Evolutionary conservation across 768 basidiomycete species (phyloP).

Genomic region (Agaricus blazei): DNA sequence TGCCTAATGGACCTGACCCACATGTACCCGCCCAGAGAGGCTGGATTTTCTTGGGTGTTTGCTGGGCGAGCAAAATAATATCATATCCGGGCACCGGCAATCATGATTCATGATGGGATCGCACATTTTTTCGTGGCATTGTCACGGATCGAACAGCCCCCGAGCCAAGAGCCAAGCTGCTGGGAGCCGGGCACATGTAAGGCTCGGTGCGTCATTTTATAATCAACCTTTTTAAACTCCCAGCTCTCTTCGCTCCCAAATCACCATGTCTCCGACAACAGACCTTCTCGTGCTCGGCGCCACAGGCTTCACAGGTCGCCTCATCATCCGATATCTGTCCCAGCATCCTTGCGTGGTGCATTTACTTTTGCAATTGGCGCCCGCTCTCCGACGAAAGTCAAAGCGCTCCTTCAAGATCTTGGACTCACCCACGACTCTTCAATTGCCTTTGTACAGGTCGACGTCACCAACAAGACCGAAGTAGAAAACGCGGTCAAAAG

Average conservation of each 20-base stretch:
- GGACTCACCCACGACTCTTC: constrained; percentile 29
- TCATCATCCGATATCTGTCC: constrained; percentile 63
- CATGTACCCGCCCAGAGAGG: too few relatives aligned
- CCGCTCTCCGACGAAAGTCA: constrained; percentile 60
- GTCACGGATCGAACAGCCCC: too few relatives aligned
- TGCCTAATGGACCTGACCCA: too few relatives aligned
- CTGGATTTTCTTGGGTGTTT: too few relatives aligned
- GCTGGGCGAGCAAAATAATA: too few relatives aligned
- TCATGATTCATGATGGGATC: too few relatives aligned
- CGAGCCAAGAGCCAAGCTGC: too few relatives aligned
- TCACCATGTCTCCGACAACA: constrained; percentile 22
- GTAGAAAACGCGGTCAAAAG: constrained; percentile 53
- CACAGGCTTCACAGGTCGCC: constrained; percentile 71
- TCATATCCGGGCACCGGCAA: too few relatives aligned
- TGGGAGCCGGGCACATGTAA: too few relatives aligned
- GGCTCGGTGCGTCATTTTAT: too few relatives aligned
- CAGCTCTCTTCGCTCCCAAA: background rate
- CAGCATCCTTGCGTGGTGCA: constrained; percentile 47
- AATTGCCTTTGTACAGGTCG: constrained; percentile 47
- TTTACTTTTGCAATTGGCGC: constrained; percentile 72
- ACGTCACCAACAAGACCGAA: constrained; percentile 48
- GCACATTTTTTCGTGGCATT: too few relatives aligned
- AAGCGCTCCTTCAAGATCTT: constrained; percentile 43
- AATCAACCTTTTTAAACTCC: background rate
- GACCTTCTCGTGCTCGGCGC: constrained; percentile 73